A percentile compares a stretch with the other conserved stretches of the same genome.
These are phyloP conservation scores for Peribolospora baueri DNA, from an alignment of 768 basidiomycete species.

Conservation along the genomic window DNA sequence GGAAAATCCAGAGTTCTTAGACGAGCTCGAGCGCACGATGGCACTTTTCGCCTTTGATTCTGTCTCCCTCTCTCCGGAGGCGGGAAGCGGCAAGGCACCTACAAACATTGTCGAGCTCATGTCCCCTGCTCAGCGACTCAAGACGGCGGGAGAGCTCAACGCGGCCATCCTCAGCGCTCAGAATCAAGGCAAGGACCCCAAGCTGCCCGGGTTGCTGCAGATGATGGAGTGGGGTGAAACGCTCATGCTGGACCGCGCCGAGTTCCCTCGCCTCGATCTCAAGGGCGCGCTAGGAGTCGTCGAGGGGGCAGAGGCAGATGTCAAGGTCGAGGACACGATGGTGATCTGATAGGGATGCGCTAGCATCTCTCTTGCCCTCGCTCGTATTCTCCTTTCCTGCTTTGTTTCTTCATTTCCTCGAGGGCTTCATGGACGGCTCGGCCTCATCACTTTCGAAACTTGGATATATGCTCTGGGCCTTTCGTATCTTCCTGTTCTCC, in stretches of 20 bases:
- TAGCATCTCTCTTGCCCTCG: too few relatives aligned
- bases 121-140: conserved; percentile 64
- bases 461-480: too few relatives aligned
- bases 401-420: too few relatives aligned
- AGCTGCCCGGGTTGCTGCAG: conserved; percentile 55
- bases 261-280: conserved; percentile 43
- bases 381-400: too few relatives aligned
- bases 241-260: conserved; percentile 45
- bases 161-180: conserved; percentile 78
- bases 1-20: conserved; percentile 75
- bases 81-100: conserved; percentile 21
- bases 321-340: too few relatives aligned
- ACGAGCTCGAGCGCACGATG: conserved; percentile 86
- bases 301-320: too few relatives aligned
- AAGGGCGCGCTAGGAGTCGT: background rate
- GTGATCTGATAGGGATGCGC: too few relatives aligned
- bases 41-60: conserved; percentile 40
- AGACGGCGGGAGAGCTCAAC: conserved; percentile 89
- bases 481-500: too few relatives aligned
- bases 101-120: conserved; percentile 50
- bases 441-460: too few relatives aligned
- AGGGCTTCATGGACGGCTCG: too few relatives aligned
- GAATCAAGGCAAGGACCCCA: conserved; percentile 79
- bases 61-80: conserved; percentile 8
- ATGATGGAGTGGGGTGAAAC: conserved; percentile 72